Percentiles rank a stretch among this genome's conserved stretches.
phyloP scores from a whole-genome alignment of 805 yeast species.

The Metschnikowia cubensis region DNA sequence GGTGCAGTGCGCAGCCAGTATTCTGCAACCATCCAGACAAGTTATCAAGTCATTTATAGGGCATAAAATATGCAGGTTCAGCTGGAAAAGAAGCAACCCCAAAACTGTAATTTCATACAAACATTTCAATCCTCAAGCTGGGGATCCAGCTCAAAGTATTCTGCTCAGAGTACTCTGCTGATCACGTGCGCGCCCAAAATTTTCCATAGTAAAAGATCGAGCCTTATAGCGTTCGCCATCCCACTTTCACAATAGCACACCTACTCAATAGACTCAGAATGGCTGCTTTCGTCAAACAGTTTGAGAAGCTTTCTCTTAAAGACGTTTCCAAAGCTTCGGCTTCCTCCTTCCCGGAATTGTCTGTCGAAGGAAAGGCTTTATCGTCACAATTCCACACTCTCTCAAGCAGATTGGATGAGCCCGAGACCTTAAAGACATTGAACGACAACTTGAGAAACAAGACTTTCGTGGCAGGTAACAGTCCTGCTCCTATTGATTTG shows the following conservation, averaged over 20 bases:
- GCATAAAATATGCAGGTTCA: neutral
- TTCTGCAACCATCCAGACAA: neutral
- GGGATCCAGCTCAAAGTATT: neutral
- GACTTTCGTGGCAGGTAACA: conserved; percentile 68
- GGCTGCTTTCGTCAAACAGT: conserved; percentile 28
- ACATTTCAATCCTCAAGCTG: neutral
- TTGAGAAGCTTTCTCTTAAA: conserved; percentile 28
- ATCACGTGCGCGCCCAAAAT: conserved; percentile 15
- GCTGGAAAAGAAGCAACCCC: neutral
- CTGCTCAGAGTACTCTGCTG: conserved; percentile 3
- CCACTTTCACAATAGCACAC: conserved; percentile 3
- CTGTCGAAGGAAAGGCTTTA: conserved; percentile 59
- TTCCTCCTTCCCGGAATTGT: conserved; percentile 26
- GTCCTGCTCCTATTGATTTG: conserved; percentile 68
- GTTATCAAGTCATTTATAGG: neutral
- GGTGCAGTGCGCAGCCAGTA: neutral
- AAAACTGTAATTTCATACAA: neutral
- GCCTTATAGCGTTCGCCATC: neutral
- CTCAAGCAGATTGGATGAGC: conserved; percentile 52
- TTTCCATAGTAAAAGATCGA: conserved; percentile 3
- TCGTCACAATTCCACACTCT: conserved; percentile 77
- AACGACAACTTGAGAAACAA: conserved; percentile 65
- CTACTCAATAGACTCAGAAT: conserved; percentile 17
- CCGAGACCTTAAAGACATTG: conserved; percentile 44
- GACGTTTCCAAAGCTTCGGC: conserved; percentile 22